Evolutionary conservation across 2,329 filamentous ascomycete genomes (phyloP), one percentile per base, ranked within the genome.

Genomic region (Hypomyces rosellus): DNA sequence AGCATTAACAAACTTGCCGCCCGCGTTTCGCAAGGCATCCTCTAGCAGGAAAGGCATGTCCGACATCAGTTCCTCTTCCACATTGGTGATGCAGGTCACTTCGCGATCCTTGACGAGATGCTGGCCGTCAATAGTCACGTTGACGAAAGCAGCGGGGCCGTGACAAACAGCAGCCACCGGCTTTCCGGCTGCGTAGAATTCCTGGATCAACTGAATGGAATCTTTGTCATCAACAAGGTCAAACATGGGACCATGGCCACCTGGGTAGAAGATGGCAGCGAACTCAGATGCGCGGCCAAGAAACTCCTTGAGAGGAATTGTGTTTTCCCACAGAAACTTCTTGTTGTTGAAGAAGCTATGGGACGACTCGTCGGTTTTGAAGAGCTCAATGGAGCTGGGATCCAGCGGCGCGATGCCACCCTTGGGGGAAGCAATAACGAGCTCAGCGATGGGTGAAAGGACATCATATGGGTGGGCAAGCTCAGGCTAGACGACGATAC

Each of bases 81-180:
- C 80, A 39, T 87, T 76, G 65, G 75, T 63, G 65, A 86, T 86
- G 7, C 77, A 82, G 1, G 82, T 85, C 16, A 81, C 80, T 39
- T 73, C 68, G 60, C 75, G 76, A 36, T 77, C 81, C 42, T 73
- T 65, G 36, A 87, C 65, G 12, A 86, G 66, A 45, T 73, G 72
- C 53, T 72, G 68, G 25, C 80, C 81, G 53, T 75, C 69, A n/a
- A 74, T 61, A 59, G 74, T 78, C 38, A 80, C 83, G 56, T 83
- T 75, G 45, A 75, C 71, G 13, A 88, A 70, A 11, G 76, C 85
- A 4, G 77, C 78, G 2, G 84, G 81, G 4, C 82, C 85, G 66
- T 88, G 84, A 71, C 85, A 88, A 42, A 88, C 82, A 4, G 84
- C 81, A 0, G 79, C 71, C 11, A 88, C 75, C 50, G 82, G 72